Evolutionary conservation across 768 basidiomycete species (phyloP).

Genomic region (Sporobolomyces pararoseus): DNA sequence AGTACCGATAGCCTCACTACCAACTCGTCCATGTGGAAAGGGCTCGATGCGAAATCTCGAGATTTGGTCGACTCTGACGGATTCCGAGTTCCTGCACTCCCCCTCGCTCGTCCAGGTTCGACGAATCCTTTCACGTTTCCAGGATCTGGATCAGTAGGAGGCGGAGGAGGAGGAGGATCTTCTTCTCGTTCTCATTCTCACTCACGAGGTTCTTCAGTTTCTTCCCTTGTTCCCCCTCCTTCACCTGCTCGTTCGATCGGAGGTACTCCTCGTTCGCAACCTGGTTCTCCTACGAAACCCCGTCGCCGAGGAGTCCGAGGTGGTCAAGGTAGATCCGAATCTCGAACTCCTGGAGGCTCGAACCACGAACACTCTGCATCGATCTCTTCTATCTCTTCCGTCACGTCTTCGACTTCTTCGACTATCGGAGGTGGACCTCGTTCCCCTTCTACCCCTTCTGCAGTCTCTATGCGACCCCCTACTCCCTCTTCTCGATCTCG

Average conservation of each 20-base stretch:
- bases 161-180: neutral
- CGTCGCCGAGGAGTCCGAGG: conserved; percentile 40
- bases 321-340: conserved; percentile 36
- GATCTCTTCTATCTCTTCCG: conserved; percentile 33
- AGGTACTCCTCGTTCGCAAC: conserved; percentile 29
- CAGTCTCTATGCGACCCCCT: neutral
- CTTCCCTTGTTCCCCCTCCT: conserved; percentile 20
- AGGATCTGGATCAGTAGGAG: too few relatives aligned
- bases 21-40: conserved; percentile 22
- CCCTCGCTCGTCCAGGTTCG: neutral
- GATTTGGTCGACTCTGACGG: conserved; percentile 26
- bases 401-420: conserved; percentile 25
- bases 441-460: conserved; percentile 6
- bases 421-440: conserved; percentile 12
- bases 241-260: conserved; percentile 18
- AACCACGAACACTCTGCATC: conserved; percentile 12
- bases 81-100: conserved; percentile 29
- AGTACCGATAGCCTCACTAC: conserved; percentile 17
- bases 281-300: conserved; percentile 39
- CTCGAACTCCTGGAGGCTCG: conserved; percentile 9
- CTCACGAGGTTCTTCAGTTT: conserved; percentile 28
- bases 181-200: conserved; percentile 3
- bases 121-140: conserved; percentile 5
- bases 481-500: conserved; percentile 1
- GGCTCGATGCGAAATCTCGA: conserved; percentile 19